Evolutionary conservation across 768 basidiomycete species (phyloP).

Genomic region (Dentipellis sp.): DNA sequence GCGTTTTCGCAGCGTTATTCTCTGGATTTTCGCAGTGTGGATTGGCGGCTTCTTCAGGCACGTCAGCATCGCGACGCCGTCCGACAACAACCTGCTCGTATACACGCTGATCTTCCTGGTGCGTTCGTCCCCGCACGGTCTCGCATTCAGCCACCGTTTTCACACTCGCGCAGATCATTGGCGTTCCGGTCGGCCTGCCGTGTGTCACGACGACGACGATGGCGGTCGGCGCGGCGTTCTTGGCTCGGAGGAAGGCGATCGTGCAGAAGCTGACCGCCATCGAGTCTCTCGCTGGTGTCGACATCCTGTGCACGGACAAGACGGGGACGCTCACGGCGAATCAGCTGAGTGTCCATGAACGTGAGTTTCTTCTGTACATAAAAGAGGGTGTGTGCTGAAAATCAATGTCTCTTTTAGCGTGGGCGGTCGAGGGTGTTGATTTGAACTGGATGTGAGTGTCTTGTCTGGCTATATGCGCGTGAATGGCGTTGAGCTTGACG

Average conservation of each 20-base stretch:
- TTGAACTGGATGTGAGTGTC: slow-evolving; percentile 20
- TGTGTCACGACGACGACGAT: slow-evolving; percentile 32
- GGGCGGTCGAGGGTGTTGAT: slow-evolving; percentile 20
- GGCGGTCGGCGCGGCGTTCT: slow-evolving; percentile 37
- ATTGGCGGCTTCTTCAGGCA: slow-evolving; percentile 34
- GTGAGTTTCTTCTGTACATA: slow-evolving; percentile 8
- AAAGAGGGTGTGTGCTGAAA: neutral
- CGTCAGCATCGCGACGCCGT: slow-evolving; percentile 28
- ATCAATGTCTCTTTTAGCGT: slow-evolving; percentile 3
- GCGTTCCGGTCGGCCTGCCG: slow-evolving; percentile 40
- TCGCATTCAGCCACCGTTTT: neutral
- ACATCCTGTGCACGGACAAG: slow-evolving; percentile 35
- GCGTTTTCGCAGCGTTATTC: slow-evolving; percentile 21
- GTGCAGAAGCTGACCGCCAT: slow-evolving; percentile 42
- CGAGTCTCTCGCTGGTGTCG: slow-evolving; percentile 40
- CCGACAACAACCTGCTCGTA: slow-evolving; percentile 35
- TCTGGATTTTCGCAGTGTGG: slow-evolving; percentile 34
- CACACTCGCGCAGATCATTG: slow-evolving; percentile 25
- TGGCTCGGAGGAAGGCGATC: slow-evolving; percentile 33
- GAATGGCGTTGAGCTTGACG: neutral
- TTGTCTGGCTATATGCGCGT: neutral
- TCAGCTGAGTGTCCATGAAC: slow-evolving; percentile 36
- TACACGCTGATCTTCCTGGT: slow-evolving; percentile 33
- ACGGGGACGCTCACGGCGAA: slow-evolving; percentile 41
- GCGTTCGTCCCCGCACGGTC: neutral